Base-by-base conservation (phyloP, 441 rosid species). In the Biscutella auriculata region DNA sequence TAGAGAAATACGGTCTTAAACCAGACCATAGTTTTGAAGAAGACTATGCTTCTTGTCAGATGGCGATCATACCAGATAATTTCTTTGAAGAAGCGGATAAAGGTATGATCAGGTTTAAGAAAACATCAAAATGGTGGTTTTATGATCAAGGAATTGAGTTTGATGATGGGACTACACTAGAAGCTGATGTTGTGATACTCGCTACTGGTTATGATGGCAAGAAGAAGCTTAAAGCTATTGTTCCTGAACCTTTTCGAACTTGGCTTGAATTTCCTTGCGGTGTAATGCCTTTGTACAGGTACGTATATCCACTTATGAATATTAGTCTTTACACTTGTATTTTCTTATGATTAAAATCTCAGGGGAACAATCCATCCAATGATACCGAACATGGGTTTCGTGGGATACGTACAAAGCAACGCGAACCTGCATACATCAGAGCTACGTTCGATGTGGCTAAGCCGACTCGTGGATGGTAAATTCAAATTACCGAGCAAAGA, bases 331-430 rank as follows among this genome's bases (percentile, higher is more conserved):
- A 19, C 23, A 19, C 23, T 44, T 51, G 15, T 19, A 1, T 19
- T 19, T 19, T 19, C 17, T 37, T 52, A 25, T 15, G 28, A 13
- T 2, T 19, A 4, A 30, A 40, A 3, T 57, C 44, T 46, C 75
- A 88, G 98, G 72, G 95, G 95, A 27, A 92, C 96, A 5, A 80
- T 92, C 47, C 88, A 88, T 62, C 96, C 96, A 16, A 15, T 88
- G 68, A 79, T 88, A 65, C 94, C 98, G 6, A 92, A 88, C 77
- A 82, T 88, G 89, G 93, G 75, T 13, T 88, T 92, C 26, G 62
- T 84, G 57, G 95, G 98, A 12, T 88, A 84, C 62, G 57, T 88
- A 8, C 94, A 92, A 63, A 88, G 96, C 55, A 73, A 74, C 37
- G 50, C 98, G 6, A 84, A 84, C 65, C 78, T 91, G 36, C 93